Evolutionary conservation across 2,329 filamentous ascomycete genomes (phyloP).

Genomic region (Diaporthe capsici): DNA sequence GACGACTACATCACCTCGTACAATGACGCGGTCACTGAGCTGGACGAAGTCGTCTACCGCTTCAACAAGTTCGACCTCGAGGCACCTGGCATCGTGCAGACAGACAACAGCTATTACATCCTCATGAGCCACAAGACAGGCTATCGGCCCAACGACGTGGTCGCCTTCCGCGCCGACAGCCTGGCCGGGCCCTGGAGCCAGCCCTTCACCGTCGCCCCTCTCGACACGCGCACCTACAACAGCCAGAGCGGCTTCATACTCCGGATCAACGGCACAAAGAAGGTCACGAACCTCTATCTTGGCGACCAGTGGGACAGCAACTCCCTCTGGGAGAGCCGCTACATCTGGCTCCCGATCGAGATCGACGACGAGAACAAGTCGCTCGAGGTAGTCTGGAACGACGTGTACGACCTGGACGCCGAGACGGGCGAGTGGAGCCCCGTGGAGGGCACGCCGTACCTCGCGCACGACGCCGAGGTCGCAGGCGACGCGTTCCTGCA

Average conservation of each 20-base stretch:
- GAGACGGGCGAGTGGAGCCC: slow-evolving; percentile 63
- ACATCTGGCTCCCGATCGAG: slow-evolving; percentile 69
- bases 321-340: slow-evolving; percentile 69
- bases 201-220: slow-evolving; percentile 64
- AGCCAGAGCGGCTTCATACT: slow-evolving; percentile 67
- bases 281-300: slow-evolving; percentile 66
- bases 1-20: slow-evolving; percentile 68
- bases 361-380: slow-evolving; percentile 67
- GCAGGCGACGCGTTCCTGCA: slow-evolving; percentile 66
- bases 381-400: slow-evolving; percentile 65
- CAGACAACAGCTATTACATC: slow-evolving; percentile 68
- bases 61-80: slow-evolving; percentile 74
- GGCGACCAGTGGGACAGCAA: slow-evolving; percentile 69
- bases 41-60: slow-evolving; percentile 65
- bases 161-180: slow-evolving; percentile 67
- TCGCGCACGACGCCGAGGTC: slow-evolving; percentile 59
- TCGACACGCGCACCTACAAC: slow-evolving; percentile 66
- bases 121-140: slow-evolving; percentile 73
- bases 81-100: slow-evolving; percentile 69
- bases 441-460: slow-evolving; percentile 63
- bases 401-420: slow-evolving; percentile 69
- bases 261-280: slow-evolving; percentile 61
- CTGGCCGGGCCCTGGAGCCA: slow-evolving; percentile 67
- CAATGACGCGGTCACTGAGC: slow-evolving; percentile 62
- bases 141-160: slow-evolving; percentile 70